Evolutionary conservation across 164 flowering plant species (phyloP), one percentile per base, ranked within the genome.

Genomic region (Pachysandra terminalis): DNA sequence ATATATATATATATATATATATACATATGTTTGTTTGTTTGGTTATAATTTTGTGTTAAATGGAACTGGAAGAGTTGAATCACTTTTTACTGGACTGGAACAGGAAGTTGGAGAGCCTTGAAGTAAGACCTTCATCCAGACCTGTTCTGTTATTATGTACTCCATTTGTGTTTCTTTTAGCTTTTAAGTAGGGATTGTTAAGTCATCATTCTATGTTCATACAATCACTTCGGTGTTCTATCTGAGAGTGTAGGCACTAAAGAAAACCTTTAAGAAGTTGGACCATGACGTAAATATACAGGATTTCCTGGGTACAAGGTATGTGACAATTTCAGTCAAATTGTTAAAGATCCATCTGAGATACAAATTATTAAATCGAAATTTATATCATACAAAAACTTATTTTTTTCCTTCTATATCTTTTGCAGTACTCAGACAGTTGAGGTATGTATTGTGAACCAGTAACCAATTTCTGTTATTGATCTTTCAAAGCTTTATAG

Each of bases 91-190:
- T 75, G 56, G 9, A 23, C 70, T 83, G 76, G 21, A 71, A 74
- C 96, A 92, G 96, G 91, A 90, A 89, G 74, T 68, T 92, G 83
- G 97, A 92, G 81, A 84, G 93, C 81, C 96, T 92, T 60, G 96
- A 92, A 79, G 96, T 91, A 81, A 81, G 90, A 21, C 63, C 26
- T 52, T 48, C 26, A 51, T 60, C 25, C 14, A 17, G 13, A 40
- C 25, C 26, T 63, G 10, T 40, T 49, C 21, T 32, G 60, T 24
- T 26, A 35, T 24, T 32, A 21, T 37, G 15, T n/a, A 68, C n/a
- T n/a, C n/a, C n/a, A 40, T 56, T 40, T 40, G n/a, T 59, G 14
- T 19, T 27, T 63, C n/a, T 37, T 19, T 21, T 65, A 3, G 16
- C 21, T 54, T 32, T 71, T 15, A n/a, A n/a, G n/a, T 63, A 21